Base-by-base conservation (phyloP, 2,329 filamentous ascomycete genomes). In the Verticillium longisporum region DNA sequence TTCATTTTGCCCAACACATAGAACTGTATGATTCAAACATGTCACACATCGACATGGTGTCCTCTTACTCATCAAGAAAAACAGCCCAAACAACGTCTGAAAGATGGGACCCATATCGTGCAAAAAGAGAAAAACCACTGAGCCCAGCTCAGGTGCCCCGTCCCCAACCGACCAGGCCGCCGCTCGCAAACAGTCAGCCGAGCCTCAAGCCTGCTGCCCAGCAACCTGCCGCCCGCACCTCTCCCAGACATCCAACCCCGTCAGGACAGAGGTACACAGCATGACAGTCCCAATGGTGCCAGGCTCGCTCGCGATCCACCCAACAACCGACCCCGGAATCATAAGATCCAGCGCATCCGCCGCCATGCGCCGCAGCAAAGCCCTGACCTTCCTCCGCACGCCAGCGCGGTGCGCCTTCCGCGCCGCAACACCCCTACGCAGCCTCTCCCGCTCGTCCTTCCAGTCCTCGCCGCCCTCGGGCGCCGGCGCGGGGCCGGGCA, bases 401-500 rank as follows among this genome's bases (percentile, higher is more conserved):
- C 74, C 72, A 3, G 34, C 21, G 10, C 56, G 56, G 14, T 53
- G 56, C 59, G 71, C 66, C 66, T 73, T 74, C 53, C 70, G 70
- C 63, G 69, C 68, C 62, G 70, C 61, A 4, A 74, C 71, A 11
- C 76, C 67, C 36, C 59, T 65, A 55, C 72, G 69, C 55, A 77
- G 70, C n/a, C 73, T 72, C 66, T 70, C 70, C 57, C 72, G 71
- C 63, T 78, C 74, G 56, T 32, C 41, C 58, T 65, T 60, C 54
- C 64, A 50, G 32, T 57, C 60, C 21, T 33, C 58, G 18, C 10
- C 60, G 31, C 61, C 58, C 37, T 58, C 65, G 61, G 68, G 66
- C 50, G 65, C 61, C 7, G 62, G 33, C 1, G 68, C 60, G 7
- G 77, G 72, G 9, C 75, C 73, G 2, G 77, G 72, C 18, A 71